Conservation (phyloP, 192 early-diverging fungal species). For the Mortierella alpina region DNA sequence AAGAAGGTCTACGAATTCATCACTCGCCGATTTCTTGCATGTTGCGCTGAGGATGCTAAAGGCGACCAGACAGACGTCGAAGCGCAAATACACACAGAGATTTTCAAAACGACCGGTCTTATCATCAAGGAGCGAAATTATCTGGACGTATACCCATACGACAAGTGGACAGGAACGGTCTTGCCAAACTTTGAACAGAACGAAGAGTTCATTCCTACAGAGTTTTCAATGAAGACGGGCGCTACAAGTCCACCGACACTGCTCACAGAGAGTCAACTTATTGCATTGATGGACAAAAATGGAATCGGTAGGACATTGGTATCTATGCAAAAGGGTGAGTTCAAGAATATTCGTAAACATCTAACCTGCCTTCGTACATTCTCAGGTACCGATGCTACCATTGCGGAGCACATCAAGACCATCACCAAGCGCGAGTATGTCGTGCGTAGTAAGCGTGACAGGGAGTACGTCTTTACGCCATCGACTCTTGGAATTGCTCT, state of each 20-base stretch:
- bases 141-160: constrained; percentile 92
- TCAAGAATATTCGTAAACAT: background rate
- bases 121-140: constrained; percentile 88
- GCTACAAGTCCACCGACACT: constrained; percentile 78
- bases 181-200: constrained; percentile 79
- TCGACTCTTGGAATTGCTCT: constrained; percentile 90
- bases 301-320: constrained; percentile 77
- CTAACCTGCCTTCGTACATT: background rate
- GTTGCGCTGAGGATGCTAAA: constrained; percentile 90
- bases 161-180: constrained; percentile 82
- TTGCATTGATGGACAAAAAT: constrained; percentile 91
- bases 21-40: constrained; percentile 88
- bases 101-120: constrained; percentile 81
- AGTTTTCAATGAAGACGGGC: constrained; percentile 74
- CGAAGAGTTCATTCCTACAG: constrained; percentile 75
- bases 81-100: constrained; percentile 77
- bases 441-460: constrained; percentile 64
- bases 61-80: constrained; percentile 85
- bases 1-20: constrained; percentile 89
- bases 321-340: background rate
- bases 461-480: constrained; percentile 69
- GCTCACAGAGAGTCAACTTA: constrained; percentile 88
- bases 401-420: constrained; percentile 95
- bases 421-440: constrained; percentile 91
- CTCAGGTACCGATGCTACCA: constrained; percentile 94